A percentile compares a stretch with the other conserved stretches of the same genome.
phyloP scores from a whole-genome alignment of 75 land plant species.

The Pinus tabuliformis region DNA sequence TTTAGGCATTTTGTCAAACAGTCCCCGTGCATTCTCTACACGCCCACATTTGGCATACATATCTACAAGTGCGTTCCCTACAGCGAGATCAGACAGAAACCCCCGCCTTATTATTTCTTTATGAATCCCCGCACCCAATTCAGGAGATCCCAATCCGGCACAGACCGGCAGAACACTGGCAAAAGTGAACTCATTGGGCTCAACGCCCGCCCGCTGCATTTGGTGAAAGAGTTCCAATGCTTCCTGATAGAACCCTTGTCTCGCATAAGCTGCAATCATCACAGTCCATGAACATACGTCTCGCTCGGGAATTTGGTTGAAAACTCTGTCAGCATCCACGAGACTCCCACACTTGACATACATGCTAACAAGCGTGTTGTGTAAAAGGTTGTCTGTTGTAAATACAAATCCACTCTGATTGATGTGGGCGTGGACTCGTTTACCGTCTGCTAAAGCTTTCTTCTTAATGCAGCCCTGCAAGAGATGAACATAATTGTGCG shows the following conservation, averaged over 20 bases:
- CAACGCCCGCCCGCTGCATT: constrained; percentile 39
- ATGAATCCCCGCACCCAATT: constrained; percentile 37
- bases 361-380: too few relatives aligned
- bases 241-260: constrained; percentile 2
- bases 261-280: constrained; percentile 17
- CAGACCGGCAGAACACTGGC: constrained; percentile 42
- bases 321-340: constrained; percentile 1
- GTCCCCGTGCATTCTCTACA: constrained; percentile 19
- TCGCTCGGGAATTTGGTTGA: constrained; percentile 6
- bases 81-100: constrained; percentile 29
- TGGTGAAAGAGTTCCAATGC: constrained; percentile 25
- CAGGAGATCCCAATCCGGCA: constrained; percentile 12
- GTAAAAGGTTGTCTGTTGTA: too few relatives aligned
- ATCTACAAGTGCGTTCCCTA: constrained; percentile 50
- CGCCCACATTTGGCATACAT: constrained; percentile 41
- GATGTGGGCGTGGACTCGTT: background rate
- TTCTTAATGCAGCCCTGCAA: background rate
- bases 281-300: constrained; percentile 14
- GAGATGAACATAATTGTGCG: background rate
- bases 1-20: constrained; percentile 35
- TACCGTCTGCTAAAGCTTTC: constrained; percentile 10
- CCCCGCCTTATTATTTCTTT: constrained; percentile 37
- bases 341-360: constrained; percentile 8
- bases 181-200: constrained; percentile 42
- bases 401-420: background rate